Conservation (phyloP, 1,284 basidiomycete species). For the Volvariella surrecta region DNA sequence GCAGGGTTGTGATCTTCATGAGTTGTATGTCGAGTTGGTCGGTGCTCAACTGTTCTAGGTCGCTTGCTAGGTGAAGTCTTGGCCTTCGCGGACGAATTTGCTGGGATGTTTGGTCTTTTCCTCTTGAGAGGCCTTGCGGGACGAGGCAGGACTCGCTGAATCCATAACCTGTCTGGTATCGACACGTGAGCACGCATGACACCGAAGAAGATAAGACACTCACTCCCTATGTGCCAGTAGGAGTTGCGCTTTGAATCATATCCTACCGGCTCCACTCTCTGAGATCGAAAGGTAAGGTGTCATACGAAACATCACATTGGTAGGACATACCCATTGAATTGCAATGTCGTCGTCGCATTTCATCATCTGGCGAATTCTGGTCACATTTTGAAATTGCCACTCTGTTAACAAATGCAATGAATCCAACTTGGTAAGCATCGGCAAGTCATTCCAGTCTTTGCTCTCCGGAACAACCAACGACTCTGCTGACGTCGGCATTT, state of each 20-base stretch:
- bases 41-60: conserved; percentile 13
- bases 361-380: conserved; percentile 60
- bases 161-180: conserved; percentile 76
- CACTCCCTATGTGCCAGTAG: conserved; percentile 85
- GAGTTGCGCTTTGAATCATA: conserved; percentile 77
- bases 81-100: background rate
- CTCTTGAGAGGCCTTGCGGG: conserved; percentile 43
- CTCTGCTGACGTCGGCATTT: no score
- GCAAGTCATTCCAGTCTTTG: conserved; percentile 60
- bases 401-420: conserved; percentile 64
- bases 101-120: conserved; percentile 24
- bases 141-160: conserved; percentile 64
- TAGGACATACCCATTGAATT: conserved; percentile 50
- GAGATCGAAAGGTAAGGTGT: conserved; percentile 7
- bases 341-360: conserved; percentile 69
- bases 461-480: conserved; percentile 17
- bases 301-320: conserved; percentile 6
- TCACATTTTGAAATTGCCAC: conserved; percentile 76
- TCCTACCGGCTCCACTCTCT: conserved; percentile 85
- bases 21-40: conserved; percentile 15
- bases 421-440: conserved; percentile 70
- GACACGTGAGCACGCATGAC: conserved; percentile 2
- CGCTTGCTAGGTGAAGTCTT: background rate
- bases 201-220: conserved; percentile 7
- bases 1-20: conserved; percentile 17